phyloP scores from a whole-genome alignment of 768 basidiomycete genomes.

The Nevesoporus exiguus region DNA sequence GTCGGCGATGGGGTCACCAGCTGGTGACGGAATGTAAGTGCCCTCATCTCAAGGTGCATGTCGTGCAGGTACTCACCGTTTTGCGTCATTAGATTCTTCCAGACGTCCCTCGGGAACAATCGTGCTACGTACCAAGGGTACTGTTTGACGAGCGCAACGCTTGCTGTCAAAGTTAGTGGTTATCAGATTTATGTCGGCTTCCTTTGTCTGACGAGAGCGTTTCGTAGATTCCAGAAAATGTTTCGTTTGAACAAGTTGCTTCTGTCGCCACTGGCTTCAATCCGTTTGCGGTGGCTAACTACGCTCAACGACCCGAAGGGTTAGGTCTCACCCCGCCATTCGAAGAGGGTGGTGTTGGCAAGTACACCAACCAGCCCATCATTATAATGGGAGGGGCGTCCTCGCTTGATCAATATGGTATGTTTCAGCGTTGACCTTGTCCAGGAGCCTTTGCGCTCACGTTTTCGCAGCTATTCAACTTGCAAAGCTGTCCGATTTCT shows the following conservation, averaged over 20 bases:
- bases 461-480: slow-evolving; percentile 33
- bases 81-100: slow-evolving; percentile 1
- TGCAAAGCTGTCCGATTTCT: slow-evolving; percentile 32
- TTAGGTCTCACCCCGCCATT: no score
- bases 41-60: not conserved
- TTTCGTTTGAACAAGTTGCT: slow-evolving; percentile 37
- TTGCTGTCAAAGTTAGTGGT: slow-evolving; percentile 15
- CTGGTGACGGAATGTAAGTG: slow-evolving; percentile 31
- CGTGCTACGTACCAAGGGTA: slow-evolving; percentile 24
- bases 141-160: slow-evolving; percentile 11
- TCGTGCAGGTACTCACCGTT: not conserved
- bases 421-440: no score
- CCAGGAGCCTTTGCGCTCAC: not conserved
- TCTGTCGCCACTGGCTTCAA: slow-evolving; percentile 33
- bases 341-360: no score
- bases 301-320: no score
- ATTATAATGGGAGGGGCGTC: no score
- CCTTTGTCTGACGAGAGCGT: not conserved
- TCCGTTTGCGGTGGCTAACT: slow-evolving; percentile 28
- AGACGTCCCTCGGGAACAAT: slow-evolving; percentile 8
- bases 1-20: slow-evolving; percentile 36
- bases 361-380: no score
- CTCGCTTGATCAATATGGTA: slow-evolving; percentile 37
- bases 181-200: not conserved
- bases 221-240: slow-evolving; percentile 29